Evolutionary conservation across 2,329 filamentous ascomycete species (phyloP), one percentile per base, ranked within the genome.

Genomic region (Talaromyces islandicus): DNA sequence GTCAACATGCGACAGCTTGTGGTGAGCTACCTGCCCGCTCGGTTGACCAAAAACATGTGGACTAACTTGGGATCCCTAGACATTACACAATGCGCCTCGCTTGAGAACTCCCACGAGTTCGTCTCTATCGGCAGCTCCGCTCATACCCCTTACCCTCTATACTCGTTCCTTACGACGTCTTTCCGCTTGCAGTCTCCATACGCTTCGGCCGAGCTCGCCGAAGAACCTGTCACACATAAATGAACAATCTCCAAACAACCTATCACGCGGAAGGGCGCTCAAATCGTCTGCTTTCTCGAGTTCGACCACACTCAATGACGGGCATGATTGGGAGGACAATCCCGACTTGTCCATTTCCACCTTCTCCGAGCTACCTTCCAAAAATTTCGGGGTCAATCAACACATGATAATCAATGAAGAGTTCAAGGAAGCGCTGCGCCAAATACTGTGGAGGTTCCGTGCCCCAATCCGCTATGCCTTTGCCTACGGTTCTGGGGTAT

Each of bases 401-500:
- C 90, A 97, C 76, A 96, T 97, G 81, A 83, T 91, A 62, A 95
- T 97, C 71, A 95, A 97, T 71, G 87, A 91, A 71, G 92, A 97
- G 73, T 94, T 97, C 75, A 97, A 96, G 71, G 90, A 97, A 74
- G 88, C 88, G 12, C 77, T 99, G 68, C 86, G 92, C 58, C 86
- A 92, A 68, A 90, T 97, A 64, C 80, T 97, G 24, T 94, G 92
- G 85, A 86, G 95, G 69, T 97, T 99, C 75, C 84, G 88, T 56
- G 93, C 94, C 0, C 93, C 94, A 0, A 96, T 99, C 66, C 87
- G 92, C 59, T 97, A 97, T 78, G 93, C 92, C 14, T 96, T 99
- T 74, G 94, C 94, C 1, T 99, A 99, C 71, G 94, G 94, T 24
- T 97, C 93, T 6, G 94, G 94, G 4, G 94, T 99, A 10, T 99